Conservation (phyloP, 2,329 filamentous ascomycete species). For the Pseudogymnoascus sp. region DNA sequence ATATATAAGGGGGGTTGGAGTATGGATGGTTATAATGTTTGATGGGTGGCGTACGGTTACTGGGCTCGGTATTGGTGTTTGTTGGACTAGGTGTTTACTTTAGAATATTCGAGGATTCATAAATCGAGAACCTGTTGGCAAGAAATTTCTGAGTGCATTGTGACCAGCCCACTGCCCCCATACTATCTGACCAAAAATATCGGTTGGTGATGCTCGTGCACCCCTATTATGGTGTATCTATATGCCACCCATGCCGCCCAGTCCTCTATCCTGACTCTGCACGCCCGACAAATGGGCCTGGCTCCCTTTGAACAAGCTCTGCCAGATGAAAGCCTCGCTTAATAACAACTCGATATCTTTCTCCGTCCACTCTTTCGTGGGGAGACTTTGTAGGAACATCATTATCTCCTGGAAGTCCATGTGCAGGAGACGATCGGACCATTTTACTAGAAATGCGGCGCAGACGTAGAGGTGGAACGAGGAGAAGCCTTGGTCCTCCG, state of each 20-base stretch:
- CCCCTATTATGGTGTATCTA: conserved; percentile 3
- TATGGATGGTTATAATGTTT: not conserved
- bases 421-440: conserved; percentile 87
- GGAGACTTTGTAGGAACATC: conserved; percentile 97
- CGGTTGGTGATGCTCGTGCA: not conserved
- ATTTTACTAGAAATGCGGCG: conserved; percentile 95
- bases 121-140: not conserved
- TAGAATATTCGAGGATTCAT: conserved; percentile 27
- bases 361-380: conserved; percentile 90
- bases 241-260: conserved; percentile 4
- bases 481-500: conserved; percentile 96
- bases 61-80: not conserved
- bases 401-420: conserved; percentile 99
- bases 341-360: conserved; percentile 95
- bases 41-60: not conserved
- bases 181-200: conserved; percentile 8
- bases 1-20: not conserved
- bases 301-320: conserved; percentile 91
- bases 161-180: conserved; percentile 5
- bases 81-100: not conserved
- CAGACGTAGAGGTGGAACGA: conserved; percentile 98
- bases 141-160: conserved; percentile 8
- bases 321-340: conserved; percentile 98
- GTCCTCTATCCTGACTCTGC: conserved; percentile 1
- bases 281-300: conserved; percentile 70